Evolutionary conservation across 305 asterid genomes (phyloP).

Genomic region (Caryopteris hybrid): DNA sequence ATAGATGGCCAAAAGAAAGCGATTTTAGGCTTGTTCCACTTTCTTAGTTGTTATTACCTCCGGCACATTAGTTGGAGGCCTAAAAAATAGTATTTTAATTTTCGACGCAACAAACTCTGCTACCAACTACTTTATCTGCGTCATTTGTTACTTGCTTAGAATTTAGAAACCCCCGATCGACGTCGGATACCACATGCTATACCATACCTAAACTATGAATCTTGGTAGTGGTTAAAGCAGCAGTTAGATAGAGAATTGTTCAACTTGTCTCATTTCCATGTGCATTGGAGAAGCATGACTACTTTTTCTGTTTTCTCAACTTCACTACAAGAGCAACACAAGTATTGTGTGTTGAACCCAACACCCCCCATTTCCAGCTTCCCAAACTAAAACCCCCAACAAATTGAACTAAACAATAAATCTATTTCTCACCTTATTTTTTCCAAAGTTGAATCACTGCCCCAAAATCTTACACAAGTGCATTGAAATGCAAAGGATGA

Average conservation of each 20-base stretch:
- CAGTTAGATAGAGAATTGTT: constrained; percentile 26
- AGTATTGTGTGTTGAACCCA: constrained; percentile 37
- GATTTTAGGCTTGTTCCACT: too few relatives aligned
- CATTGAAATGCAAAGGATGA: constrained; percentile 19
- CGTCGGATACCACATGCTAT: too few relatives aligned
- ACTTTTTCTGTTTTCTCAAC: constrained; percentile 15
- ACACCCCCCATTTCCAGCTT: constrained; percentile 13
- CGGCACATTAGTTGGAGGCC: too few relatives aligned
- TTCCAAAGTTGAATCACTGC: neutral
- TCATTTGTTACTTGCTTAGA: too few relatives aligned
- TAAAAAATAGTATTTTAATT: too few relatives aligned
- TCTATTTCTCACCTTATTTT: neutral
- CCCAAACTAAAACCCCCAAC: constrained; percentile 6
- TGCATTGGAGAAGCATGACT: constrained; percentile 50
- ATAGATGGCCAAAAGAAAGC: too few relatives aligned
- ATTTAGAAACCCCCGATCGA: too few relatives aligned
- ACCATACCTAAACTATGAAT: neutral
- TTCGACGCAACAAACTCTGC: too few relatives aligned
- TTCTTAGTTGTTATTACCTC: too few relatives aligned
- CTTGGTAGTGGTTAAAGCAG: constrained; percentile 14
- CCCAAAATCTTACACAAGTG: neutral
- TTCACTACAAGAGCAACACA: constrained; percentile 31
- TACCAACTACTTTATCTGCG: too few relatives aligned
- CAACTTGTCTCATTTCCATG: constrained; percentile 17
- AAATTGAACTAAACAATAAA: neutral